A percentile compares a stretch with the other conserved stretches of the same genome.
These are phyloP conservation scores for Curvularia eragrostidis DNA, from an alignment of 2,329 filamentous ascomycete genomes.

Conservation along the genomic window DNA sequence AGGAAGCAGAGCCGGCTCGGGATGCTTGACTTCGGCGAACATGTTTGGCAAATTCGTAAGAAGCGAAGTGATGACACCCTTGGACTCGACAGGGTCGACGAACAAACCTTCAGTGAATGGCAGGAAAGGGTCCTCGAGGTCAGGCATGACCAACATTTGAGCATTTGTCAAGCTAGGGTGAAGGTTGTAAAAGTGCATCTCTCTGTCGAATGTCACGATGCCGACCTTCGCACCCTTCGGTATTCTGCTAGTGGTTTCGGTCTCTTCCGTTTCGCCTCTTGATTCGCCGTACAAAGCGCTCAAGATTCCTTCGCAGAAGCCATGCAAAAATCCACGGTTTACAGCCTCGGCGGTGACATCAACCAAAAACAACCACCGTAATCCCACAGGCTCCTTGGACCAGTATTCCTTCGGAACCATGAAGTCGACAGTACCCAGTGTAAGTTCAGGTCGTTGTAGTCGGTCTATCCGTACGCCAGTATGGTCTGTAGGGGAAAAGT, in stretches of 20 bases:
- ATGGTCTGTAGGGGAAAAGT: slow-evolving; percentile 89
- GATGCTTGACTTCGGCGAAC: slow-evolving; percentile 86
- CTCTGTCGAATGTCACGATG: slow-evolving; percentile 94
- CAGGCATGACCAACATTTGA: slow-evolving; percentile 98
- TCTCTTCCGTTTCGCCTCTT: slow-evolving; percentile 54
- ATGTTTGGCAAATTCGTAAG: slow-evolving; percentile 81
- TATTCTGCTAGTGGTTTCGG: slow-evolving; percentile 63
- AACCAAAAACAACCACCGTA: slow-evolving; percentile 89
- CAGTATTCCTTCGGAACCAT: slow-evolving; percentile 98
- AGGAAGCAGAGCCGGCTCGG: slow-evolving; percentile 86
- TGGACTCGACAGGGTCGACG: slow-evolving; percentile 91
- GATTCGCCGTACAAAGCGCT: slow-evolving; percentile 79
- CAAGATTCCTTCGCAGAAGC: slow-evolving; percentile 87
- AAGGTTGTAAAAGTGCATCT: slow-evolving; percentile 98
- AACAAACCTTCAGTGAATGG: slow-evolving; percentile 91
- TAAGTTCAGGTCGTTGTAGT: slow-evolving; percentile 86
- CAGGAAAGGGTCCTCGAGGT: slow-evolving; percentile 95
- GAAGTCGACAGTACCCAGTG: slow-evolving; percentile 92
- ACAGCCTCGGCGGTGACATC: slow-evolving; percentile 92
- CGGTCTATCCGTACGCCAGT: slow-evolving; percentile 87
- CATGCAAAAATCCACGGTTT: slow-evolving; percentile 88
- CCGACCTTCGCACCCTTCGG: slow-evolving; percentile 86
- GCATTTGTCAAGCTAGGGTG: slow-evolving; percentile 80
- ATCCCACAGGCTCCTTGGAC: slow-evolving; percentile 88
- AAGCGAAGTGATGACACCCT: slow-evolving; percentile 85